A percentile compares a stretch with the other conserved stretches of the same genome.
Evolutionary conservation across 2,329 filamentous ascomycete genomes (phyloP).

Genomic region (Didymella pomorum): DNA sequence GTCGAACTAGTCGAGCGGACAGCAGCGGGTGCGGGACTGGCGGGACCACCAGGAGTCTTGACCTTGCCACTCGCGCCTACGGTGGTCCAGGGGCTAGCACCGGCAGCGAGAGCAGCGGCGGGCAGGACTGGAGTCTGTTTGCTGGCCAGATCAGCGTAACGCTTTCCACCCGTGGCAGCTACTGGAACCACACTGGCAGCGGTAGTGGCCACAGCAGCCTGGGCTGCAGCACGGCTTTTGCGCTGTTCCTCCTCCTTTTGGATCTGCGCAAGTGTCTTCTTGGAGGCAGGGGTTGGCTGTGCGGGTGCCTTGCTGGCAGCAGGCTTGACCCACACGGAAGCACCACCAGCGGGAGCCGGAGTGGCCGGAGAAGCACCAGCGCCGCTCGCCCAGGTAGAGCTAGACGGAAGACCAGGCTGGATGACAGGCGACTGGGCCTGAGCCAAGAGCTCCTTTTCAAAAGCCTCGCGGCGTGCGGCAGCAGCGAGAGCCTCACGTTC

Average conservation of each 20-base stretch:
- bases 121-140: slow-evolving; percentile 66
- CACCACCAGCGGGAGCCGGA: slow-evolving; percentile 55
- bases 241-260: slow-evolving; percentile 93
- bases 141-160: slow-evolving; percentile 92
- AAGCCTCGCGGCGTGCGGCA: slow-evolving; percentile 76
- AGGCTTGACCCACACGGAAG: slow-evolving; percentile 70
- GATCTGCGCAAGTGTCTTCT: slow-evolving; percentile 95
- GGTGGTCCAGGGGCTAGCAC: slow-evolving; percentile 81
- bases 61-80: slow-evolving; percentile 93
- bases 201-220: slow-evolving; percentile 57
- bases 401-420: slow-evolving; percentile 83
- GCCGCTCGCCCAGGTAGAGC: slow-evolving; percentile 83
- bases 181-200: slow-evolving; percentile 56
- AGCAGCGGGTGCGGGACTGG: slow-evolving; percentile 58
- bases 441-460: slow-evolving; percentile 79
- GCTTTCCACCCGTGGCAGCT: slow-evolving; percentile 69
- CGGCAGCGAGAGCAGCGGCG: slow-evolving; percentile 53
- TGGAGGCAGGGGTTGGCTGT: slow-evolving; percentile 57
- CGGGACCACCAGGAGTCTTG: slow-evolving; percentile 73
- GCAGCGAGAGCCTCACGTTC: slow-evolving; percentile 84
- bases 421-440: slow-evolving; percentile 66
- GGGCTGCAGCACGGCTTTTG: slow-evolving; percentile 75
- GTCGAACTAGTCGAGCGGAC: slow-evolving; percentile 59
- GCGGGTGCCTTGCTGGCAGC: slow-evolving; percentile 58
- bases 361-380: slow-evolving; percentile 71